Percentiles rank a stretch among this genome's conserved stretches.
Evolutionary conservation across 108 stramenopile species (phyloP).

Genomic region (Pseudonitzschia pungens): DNA sequence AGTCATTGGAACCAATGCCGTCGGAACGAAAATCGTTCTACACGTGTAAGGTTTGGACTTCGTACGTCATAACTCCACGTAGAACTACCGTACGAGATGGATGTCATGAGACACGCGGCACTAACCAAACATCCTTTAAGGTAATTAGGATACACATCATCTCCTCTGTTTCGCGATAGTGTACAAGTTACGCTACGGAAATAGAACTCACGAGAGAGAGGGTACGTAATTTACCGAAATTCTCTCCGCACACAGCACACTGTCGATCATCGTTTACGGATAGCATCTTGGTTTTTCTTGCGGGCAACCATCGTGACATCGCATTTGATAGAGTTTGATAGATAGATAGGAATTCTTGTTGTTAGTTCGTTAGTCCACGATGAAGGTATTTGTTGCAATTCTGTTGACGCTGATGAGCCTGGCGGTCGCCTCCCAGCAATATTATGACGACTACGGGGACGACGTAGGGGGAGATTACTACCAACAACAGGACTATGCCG

Average conservation of each 20-base stretch:
- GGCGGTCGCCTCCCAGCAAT: conserved; percentile 7
- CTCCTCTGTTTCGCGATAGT: no score
- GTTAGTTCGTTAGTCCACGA: not conserved
- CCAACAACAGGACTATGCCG: conserved; percentile 26
- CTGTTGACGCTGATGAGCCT: not conserved
- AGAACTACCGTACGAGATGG: not conserved
- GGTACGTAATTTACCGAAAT: no score
- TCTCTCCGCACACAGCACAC: no score
- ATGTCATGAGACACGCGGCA: not conserved
- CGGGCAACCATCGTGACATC: not conserved
- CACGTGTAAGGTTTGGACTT: conserved; percentile 2
- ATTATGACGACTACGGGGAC: conserved; percentile 20
- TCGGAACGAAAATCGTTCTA: not conserved
- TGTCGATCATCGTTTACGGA: not conserved
- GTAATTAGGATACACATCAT: not conserved
- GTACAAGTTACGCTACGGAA: no score
- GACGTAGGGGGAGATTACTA: conserved; percentile 13
- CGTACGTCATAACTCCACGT: conserved; percentile 9
- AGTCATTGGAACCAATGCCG: no score
- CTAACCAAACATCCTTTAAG: not conserved
- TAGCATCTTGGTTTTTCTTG: not conserved
- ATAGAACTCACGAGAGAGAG: not conserved
- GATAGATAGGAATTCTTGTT: not conserved
- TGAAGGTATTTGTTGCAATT: conserved; percentile 8
- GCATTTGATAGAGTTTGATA: not conserved